phyloP scores from a whole-genome alignment of 164 flowering plant species.

The Aristolochia contorta region DNA sequence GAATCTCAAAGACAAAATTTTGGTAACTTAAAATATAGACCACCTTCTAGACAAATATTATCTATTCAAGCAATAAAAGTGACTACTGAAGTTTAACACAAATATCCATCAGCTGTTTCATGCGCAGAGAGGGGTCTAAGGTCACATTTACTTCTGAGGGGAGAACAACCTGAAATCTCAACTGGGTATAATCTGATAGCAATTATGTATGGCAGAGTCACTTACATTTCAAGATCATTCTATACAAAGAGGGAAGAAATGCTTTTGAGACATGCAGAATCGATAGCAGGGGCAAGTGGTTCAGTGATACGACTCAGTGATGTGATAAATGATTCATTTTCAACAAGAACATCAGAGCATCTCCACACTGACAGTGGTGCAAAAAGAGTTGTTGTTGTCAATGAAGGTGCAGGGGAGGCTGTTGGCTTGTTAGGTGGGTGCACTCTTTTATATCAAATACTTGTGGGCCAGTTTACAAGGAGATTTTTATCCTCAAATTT shows the following conservation, averaged over 20 bases:
- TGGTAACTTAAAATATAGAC: no score
- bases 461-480: not conserved
- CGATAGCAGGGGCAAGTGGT: slow-evolving; percentile 53
- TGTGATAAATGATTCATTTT: slow-evolving; percentile 24
- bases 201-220: slow-evolving; percentile 57
- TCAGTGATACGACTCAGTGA: slow-evolving; percentile 39
- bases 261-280: slow-evolving; percentile 54
- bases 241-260: slow-evolving; percentile 75
- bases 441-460: not conserved
- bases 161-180: slow-evolving; percentile 71
- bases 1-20: no score
- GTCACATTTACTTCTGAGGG: slow-evolving; percentile 89
- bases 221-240: slow-evolving; percentile 63
- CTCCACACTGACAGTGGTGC: slow-evolving; percentile 9
- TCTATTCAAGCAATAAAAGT: no score
- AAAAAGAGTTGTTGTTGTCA: slow-evolving; percentile 50
- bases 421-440: slow-evolving; percentile 55
- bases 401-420: slow-evolving; percentile 91
- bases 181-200: slow-evolving; percentile 86
- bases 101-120: slow-evolving; percentile 50
- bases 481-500: no score
- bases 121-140: slow-evolving; percentile 86
- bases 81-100: no score
- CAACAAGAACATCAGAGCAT: slow-evolving; percentile 6
- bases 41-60: no score